These are phyloP conservation scores for Sclerotinia sclerotiorum DNA, from an alignment of 2,329 filamentous ascomycete species.

Conservation along the genomic window DNA sequence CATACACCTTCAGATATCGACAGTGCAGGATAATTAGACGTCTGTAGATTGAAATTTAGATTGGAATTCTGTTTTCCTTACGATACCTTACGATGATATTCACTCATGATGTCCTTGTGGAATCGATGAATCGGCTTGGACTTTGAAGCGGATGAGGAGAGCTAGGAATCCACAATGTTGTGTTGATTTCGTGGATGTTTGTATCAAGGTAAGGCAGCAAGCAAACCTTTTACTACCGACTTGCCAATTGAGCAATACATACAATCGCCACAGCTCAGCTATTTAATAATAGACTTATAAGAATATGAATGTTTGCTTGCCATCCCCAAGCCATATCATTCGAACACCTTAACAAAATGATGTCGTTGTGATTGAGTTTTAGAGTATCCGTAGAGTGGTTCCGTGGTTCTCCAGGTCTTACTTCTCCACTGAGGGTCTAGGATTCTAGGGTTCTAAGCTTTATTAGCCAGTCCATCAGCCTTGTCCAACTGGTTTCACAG, in stretches of 20 bases:
- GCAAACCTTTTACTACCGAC: background rate
- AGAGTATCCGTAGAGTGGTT: no score
- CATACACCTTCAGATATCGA: background rate
- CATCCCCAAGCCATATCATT: background rate
- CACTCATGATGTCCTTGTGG: no score
- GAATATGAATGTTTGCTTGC: no score
- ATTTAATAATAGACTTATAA: no score
- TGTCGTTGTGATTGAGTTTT: conserved; percentile 17
- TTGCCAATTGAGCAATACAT: background rate
- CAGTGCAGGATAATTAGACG: background rate
- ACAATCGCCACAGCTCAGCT: background rate
- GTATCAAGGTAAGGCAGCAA: background rate
- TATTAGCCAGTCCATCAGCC: background rate
- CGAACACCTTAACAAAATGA: background rate
- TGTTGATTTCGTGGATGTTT: background rate
- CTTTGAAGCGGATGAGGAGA: no score
- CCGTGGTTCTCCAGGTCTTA: background rate
- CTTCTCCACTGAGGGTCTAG: background rate
- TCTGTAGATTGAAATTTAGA: no score
- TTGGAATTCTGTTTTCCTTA: no score
- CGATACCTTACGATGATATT: no score
- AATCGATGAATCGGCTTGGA: no score
- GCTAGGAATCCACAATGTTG: background rate
- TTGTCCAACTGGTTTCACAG: background rate
- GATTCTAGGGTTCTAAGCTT: background rate